Percentiles rank a stretch among this genome's conserved stretches.
Evolutionary conservation across 352 stramenopile species (phyloP).

Genomic region (Phytophthora foliorum): DNA sequence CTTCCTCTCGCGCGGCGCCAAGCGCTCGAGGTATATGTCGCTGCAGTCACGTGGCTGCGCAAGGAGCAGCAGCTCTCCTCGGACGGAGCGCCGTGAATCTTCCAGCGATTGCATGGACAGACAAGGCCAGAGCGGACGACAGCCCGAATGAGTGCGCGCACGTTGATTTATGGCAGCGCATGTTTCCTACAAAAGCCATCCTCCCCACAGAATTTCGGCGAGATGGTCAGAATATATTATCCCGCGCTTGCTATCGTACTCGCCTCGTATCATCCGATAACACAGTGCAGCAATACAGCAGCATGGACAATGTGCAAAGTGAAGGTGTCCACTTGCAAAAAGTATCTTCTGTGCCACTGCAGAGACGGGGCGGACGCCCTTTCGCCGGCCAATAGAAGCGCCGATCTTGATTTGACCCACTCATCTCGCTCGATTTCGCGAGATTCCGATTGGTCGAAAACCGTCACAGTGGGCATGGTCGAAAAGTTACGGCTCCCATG

Average conservation of each 20-base stretch:
- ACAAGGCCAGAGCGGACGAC: slow-evolving; percentile 26
- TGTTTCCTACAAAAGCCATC: slow-evolving; percentile 21
- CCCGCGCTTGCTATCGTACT: not conserved
- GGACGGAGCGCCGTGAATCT: slow-evolving; percentile 3
- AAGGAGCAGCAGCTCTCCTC: slow-evolving; percentile 22
- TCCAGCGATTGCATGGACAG: slow-evolving; percentile 15
- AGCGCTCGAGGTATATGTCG: slow-evolving; percentile 34
- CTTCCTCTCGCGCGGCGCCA: slow-evolving; percentile 25
- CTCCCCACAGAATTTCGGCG: slow-evolving; percentile 4
- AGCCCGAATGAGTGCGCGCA: slow-evolving; percentile 2
- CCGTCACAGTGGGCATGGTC: not conserved
- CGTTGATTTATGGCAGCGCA: not conserved
- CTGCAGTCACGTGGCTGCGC: slow-evolving; percentile 35
- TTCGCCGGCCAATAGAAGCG: slow-evolving; percentile 30
- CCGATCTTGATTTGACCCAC: slow-evolving; percentile 10
- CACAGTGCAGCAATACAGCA: too few species aligned
- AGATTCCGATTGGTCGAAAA: slow-evolving; percentile 25
- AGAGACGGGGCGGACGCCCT: slow-evolving; percentile 19
- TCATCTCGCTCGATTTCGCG: slow-evolving; percentile 14
- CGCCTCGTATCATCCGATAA: not conserved
- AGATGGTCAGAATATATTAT: slow-evolving; percentile 32
- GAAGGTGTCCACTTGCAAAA: slow-evolving; percentile 11
- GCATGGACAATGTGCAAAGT: slow-evolving; percentile 6
- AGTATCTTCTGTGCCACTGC: slow-evolving; percentile 25
- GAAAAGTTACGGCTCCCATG: slow-evolving; percentile 1